Conservation (phyloP, 257 asterid genomes). For the Echites panduratus region DNA sequence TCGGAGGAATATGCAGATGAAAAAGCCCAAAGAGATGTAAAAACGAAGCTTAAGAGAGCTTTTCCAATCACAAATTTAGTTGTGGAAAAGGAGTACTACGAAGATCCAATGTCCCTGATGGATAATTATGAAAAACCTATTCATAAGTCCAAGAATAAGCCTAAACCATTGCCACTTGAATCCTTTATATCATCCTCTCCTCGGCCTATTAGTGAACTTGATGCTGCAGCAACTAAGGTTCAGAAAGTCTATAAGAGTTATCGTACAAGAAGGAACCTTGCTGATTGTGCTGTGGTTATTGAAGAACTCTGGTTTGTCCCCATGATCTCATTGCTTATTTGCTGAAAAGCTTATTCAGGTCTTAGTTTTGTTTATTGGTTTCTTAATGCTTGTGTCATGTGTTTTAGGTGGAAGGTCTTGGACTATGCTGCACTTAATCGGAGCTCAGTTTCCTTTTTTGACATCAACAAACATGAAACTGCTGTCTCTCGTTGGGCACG, state of each 20-base stretch:
- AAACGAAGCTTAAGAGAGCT: constrained; percentile 21
- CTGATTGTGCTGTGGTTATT: constrained; percentile 44
- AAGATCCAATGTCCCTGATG: constrained; percentile 1
- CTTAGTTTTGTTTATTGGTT: constrained; percentile 4
- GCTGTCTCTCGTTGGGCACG: constrained; percentile 62
- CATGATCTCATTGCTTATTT: constrained; percentile 1
- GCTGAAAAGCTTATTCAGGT: not conserved
- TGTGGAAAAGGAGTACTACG: constrained; percentile 12
- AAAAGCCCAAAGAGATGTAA: constrained; percentile 13
- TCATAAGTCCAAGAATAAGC: constrained; percentile 18
- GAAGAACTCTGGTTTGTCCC: constrained; percentile 44
- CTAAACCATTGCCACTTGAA: constrained; percentile 10
- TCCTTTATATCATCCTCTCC: constrained; percentile 23
- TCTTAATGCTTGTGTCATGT: not conserved
- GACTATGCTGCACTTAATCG: constrained; percentile 49
- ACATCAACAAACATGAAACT: constrained; percentile 42
- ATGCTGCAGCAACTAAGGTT: constrained; percentile 40
- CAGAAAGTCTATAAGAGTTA: constrained; percentile 49
- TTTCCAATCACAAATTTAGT: constrained; percentile 25
- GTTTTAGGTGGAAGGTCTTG: constrained; percentile 63
- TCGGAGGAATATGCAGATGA: constrained; percentile 6
- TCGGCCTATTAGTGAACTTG: constrained; percentile 28
- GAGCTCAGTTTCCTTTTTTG: constrained; percentile 55
- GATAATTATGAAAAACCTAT: not conserved
- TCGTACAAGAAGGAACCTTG: constrained; percentile 44